Evolutionary conservation across 2,329 filamentous ascomycete genomes (phyloP), one percentile per base, ranked within the genome.

Genomic region (Aspergillus texensis): DNA sequence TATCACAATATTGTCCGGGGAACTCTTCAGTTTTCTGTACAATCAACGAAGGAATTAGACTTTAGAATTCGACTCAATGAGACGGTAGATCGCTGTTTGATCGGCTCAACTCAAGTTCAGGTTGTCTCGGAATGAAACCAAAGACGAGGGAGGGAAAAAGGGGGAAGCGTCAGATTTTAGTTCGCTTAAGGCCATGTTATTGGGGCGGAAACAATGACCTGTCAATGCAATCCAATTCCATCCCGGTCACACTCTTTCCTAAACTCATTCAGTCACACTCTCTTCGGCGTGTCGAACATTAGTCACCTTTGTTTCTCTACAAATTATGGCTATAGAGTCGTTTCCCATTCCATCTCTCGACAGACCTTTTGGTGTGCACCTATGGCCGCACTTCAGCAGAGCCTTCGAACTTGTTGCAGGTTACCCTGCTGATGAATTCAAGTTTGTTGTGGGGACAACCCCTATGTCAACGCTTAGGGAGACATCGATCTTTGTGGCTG

Each of bases 371-470:
- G 94, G 94, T 78, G 83, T 97, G 70, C 85, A 91, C 66, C 82
- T 97, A 79, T 98, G 94, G 94, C 92, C 94, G 72, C 88, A 95
- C 80, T 97, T 98, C 86, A 91, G 89, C 82, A 92, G 92, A 83
- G 89, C 84, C 72, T 97, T 90, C 81, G 89, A 90, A 77, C 79
- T 85, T 62, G 83, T 92, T 68, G 85, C 86, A 61, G 94, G 94
- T 73, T 96, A 94, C 10, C 48, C 48, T 32, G 48, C 48, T 19
- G 48, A 52, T 21, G 26, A 52, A n/a, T 97, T 97, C 83, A 83
- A 86, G 70, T 97, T 97, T 80, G 84, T 88, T 64, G 86, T 89
- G 41, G 92, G 92, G 74, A 83, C 88, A 79, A 97, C 93, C 43
- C 91, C 92, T 67, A 90, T 98, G 86, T 96, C 94, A 60, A 97